Evolutionary conservation across 345 rosid genomes (phyloP).

Genomic region (Moricandia arvensis): DNA sequence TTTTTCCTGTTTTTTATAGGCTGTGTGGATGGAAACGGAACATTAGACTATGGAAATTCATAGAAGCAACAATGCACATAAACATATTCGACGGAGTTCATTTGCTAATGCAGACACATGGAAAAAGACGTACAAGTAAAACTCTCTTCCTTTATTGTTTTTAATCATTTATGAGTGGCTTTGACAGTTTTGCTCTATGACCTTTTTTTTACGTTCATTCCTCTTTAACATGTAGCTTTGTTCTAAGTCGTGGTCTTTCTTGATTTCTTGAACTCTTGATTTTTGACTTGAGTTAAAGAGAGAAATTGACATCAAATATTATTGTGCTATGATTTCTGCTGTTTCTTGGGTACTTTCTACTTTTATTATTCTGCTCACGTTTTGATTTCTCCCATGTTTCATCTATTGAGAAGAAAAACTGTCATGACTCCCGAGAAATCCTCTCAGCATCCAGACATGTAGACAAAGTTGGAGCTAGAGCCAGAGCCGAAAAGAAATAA

Average conservation of each 20-base stretch:
- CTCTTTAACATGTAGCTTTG: not conserved
- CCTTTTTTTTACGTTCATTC: not conserved
- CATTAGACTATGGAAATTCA: no score
- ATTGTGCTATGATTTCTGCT: no score
- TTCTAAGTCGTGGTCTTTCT: not conserved
- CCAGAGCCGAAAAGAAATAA: not conserved
- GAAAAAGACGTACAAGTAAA: no score
- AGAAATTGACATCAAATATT: not conserved
- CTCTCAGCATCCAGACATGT: no score
- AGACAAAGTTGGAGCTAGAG: no score
- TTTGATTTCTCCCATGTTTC: not conserved
- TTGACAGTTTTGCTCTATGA: not conserved
- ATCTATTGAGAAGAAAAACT: not conserved
- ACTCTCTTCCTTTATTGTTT: not conserved
- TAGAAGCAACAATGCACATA: conserved; percentile 63
- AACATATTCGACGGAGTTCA: conserved; percentile 57
- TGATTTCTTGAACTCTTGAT: not conserved
- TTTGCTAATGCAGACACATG: not conserved
- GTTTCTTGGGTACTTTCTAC: no score
- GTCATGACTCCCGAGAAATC: not conserved
- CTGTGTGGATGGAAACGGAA: no score
- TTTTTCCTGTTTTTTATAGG: no score
- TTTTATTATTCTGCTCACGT: not conserved
- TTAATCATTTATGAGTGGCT: not conserved
- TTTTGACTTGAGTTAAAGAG: not conserved